Percentiles rank a stretch among this genome's conserved stretches.
Evolutionary conservation across 768 basidiomycete genomes (phyloP).

Genomic region (Trametes coccinea): DNA sequence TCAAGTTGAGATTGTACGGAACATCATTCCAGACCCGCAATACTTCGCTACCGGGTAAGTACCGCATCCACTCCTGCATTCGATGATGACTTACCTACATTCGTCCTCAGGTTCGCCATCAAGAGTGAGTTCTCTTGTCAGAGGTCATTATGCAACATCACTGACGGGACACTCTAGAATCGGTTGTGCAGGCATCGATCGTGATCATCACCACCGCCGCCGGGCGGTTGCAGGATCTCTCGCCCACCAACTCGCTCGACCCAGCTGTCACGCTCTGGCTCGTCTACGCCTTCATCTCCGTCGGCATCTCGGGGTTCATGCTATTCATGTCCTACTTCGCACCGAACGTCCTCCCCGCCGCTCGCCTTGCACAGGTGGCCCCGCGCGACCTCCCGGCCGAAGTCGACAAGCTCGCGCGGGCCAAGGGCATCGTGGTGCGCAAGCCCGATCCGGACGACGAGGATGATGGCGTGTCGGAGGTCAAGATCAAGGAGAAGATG

Average conservation of each 20-base stretch:
- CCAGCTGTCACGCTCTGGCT: slow-evolving; percentile 42
- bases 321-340: slow-evolving; percentile 33
- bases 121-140: slow-evolving; percentile 34
- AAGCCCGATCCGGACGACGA: slow-evolving; percentile 21
- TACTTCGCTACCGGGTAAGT: slow-evolving; percentile 43
- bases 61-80: neutral
- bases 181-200: slow-evolving; percentile 43
- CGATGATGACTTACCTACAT: neutral
- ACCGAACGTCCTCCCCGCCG: slow-evolving; percentile 38
- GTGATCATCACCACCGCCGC: slow-evolving; percentile 46
- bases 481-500: slow-evolving; percentile 30
- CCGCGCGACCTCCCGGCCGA: slow-evolving; percentile 34
- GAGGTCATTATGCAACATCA: too few relatives aligned
- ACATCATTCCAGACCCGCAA: slow-evolving; percentile 42
- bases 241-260: slow-evolving; percentile 37
- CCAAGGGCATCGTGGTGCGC: slow-evolving; percentile 18
- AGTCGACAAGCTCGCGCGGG: slow-evolving; percentile 32
- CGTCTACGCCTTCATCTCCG: slow-evolving; percentile 39
- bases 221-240: slow-evolving; percentile 41
- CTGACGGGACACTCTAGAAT: slow-evolving; percentile 31
- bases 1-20: slow-evolving; percentile 42
- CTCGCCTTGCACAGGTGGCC: slow-evolving; percentile 39
- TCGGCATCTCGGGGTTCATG: slow-evolving; percentile 36
- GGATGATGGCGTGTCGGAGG: slow-evolving; percentile 23
- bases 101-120: slow-evolving; percentile 37